A percentile compares a stretch with the other conserved stretches of the same genome.
These are phyloP conservation scores for Arabidopsis suecica DNA, from an alignment of 345 rosid species.

Conservation along the genomic window DNA sequence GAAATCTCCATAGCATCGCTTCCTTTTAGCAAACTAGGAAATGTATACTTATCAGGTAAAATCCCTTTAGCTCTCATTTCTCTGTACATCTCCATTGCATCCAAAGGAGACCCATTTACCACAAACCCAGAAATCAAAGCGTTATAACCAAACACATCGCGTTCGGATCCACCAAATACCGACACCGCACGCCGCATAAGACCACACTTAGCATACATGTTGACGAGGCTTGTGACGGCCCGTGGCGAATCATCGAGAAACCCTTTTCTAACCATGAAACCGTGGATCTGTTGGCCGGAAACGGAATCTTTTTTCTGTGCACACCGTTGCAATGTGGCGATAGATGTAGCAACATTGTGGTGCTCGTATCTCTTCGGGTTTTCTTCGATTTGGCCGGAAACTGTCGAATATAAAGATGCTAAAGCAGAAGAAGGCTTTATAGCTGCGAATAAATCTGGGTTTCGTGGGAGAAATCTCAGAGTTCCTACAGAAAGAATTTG, in stretches of 20 bases:
- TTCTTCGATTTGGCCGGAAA: constrained; percentile 28
- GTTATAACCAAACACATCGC: constrained; percentile 59
- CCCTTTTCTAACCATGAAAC: constrained; percentile 56
- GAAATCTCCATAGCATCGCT: constrained; percentile 51
- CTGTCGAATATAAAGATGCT: constrained; percentile 22
- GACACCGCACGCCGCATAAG: constrained; percentile 44
- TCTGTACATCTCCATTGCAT: constrained; percentile 52
- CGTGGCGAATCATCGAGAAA: constrained; percentile 50
- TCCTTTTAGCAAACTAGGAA: constrained; percentile 67
- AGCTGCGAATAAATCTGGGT: neutral
- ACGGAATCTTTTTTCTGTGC: constrained; percentile 48
- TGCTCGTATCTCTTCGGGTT: constrained; percentile 20
- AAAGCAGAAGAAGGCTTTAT: neutral
- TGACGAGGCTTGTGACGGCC: constrained; percentile 64
- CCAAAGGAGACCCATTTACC: constrained; percentile 47
- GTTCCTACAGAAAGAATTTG: neutral
- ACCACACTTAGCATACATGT: constrained; percentile 67
- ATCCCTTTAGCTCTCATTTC: constrained; percentile 54
- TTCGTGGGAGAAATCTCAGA: constrained; percentile 32
- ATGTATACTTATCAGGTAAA: constrained; percentile 63
- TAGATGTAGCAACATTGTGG: constrained; percentile 51
- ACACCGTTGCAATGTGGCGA: constrained; percentile 60
- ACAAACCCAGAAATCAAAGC: constrained; percentile 62
- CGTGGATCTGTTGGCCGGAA: constrained; percentile 51
- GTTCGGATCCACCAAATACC: constrained; percentile 38